Percentiles rank a stretch among this genome's conserved stretches.
These are phyloP conservation scores for Xenoacremonium recifei DNA, from an alignment of 2,329 filamentous ascomycete species.

Conservation along the genomic window DNA sequence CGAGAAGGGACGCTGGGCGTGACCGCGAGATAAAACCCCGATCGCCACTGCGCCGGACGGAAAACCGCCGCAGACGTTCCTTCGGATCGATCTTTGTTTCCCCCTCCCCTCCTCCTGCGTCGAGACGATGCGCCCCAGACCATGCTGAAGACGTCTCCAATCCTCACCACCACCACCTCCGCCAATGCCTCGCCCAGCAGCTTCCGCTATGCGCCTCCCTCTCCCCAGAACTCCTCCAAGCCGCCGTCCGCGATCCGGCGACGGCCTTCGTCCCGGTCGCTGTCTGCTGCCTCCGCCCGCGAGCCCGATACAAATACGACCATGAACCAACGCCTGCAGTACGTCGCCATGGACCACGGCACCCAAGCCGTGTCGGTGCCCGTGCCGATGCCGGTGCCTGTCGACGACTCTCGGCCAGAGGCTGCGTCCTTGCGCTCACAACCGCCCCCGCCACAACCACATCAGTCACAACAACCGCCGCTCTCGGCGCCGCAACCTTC, in stretches of 20 bases:
- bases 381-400: too few relatives aligned
- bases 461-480: too few relatives aligned
- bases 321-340: constrained; percentile 20
- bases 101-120: background rate
- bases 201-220: constrained; percentile 36
- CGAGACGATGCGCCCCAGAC: constrained; percentile 48
- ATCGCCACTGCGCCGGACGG: background rate
- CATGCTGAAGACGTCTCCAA: constrained; percentile 60
- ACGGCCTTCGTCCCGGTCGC: constrained; percentile 23
- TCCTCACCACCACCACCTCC: constrained; percentile 46
- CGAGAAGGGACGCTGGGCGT: too few relatives aligned
- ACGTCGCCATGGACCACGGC: constrained; percentile 21
- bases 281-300: constrained; percentile 9
- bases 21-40: too few relatives aligned
- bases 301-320: constrained; percentile 23
- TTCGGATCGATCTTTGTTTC: background rate
- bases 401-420: constrained; percentile 15
- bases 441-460: too few relatives aligned
- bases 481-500: constrained; percentile 18
- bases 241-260: constrained; percentile 23
- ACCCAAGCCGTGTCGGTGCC: too few relatives aligned
- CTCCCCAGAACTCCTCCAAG: constrained; percentile 25
- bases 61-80: too few relatives aligned
- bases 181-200: constrained; percentile 52
- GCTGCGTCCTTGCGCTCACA: too few relatives aligned